phyloP scores from a whole-genome alignment of 257 asterid genomes.

The Gentiana dahurica region DNA sequence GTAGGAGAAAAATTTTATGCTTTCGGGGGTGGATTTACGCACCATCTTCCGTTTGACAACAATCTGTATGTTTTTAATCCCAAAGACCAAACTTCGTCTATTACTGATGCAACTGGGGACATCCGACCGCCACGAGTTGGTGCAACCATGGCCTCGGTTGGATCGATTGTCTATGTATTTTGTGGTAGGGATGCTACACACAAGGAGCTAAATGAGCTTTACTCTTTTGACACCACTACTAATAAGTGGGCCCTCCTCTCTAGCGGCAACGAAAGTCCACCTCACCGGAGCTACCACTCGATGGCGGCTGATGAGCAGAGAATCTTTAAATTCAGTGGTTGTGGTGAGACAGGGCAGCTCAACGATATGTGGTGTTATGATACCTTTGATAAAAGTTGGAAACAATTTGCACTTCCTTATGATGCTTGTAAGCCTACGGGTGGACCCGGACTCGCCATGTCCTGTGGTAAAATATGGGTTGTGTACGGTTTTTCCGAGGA shows the following conservation, averaged over 20 bases:
- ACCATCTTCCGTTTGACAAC: conserved; percentile 84
- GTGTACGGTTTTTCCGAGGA: conserved; percentile 83
- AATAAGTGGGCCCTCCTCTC: conserved; percentile 55
- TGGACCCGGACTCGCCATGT: conserved; percentile 59
- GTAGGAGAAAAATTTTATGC: conserved; percentile 64
- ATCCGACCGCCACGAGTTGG: conserved; percentile 91
- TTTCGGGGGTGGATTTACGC: conserved; percentile 82
- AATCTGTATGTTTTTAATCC: conserved; percentile 54
- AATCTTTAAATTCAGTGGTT: conserved; percentile 73
- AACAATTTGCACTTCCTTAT: conserved; percentile 40
- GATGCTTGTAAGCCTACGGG: conserved; percentile 73
- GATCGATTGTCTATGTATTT: conserved; percentile 45
- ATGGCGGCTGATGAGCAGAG: conserved; percentile 49
- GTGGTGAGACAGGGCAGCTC: conserved; percentile 62
- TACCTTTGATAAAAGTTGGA: conserved; percentile 40
- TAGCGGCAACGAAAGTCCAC: conserved; percentile 37
- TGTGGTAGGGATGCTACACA: conserved; percentile 80
- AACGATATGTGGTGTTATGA: conserved; percentile 84
- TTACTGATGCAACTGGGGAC: conserved; percentile 48
- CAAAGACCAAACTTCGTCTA: conserved; percentile 48
- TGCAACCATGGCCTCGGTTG: conserved; percentile 64
- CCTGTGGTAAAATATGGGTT: conserved; percentile 65
- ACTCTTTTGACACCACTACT: conserved; percentile 43
- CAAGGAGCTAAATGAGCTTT: conserved; percentile 63
- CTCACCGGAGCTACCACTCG: conserved; percentile 94